Evolutionary conservation across 169 alveolate species (phyloP).

Genomic region (Pseudocohnilembus persalinus): DNA sequence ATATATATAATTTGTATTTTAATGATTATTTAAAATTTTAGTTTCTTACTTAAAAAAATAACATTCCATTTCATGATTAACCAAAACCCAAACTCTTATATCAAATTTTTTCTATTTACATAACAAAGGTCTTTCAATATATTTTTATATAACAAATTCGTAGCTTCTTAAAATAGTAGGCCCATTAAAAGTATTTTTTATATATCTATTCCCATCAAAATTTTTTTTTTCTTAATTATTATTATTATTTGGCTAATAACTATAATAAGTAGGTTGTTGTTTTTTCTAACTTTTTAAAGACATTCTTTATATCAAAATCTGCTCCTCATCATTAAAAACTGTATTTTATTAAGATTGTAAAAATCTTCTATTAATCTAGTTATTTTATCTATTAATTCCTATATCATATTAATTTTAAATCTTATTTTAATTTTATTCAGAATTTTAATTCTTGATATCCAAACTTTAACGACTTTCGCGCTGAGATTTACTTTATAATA

Average conservation of each 20-base stretch:
- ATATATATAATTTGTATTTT: too few relatives aligned
- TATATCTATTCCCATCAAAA: not conserved
- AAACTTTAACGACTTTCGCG: too few relatives aligned
- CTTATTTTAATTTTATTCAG: not conserved
- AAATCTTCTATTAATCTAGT: too few relatives aligned
- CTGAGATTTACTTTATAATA: too few relatives aligned
- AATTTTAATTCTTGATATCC: not conserved
- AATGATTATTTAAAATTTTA: too few relatives aligned
- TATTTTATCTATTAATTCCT: too few relatives aligned
- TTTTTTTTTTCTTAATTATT: too few relatives aligned
- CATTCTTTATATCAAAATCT: not conserved
- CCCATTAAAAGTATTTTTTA: not conserved
- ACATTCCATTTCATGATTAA: constrained; percentile 31
- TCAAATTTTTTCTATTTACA: constrained; percentile 62
- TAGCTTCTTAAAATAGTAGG: not conserved
- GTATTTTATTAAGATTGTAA: too few relatives aligned
- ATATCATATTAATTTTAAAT: not conserved
- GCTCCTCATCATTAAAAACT: not conserved
- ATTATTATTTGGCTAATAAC: too few relatives aligned
- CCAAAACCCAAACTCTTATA: constrained; percentile 67
- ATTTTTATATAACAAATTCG: constrained; percentile 64
- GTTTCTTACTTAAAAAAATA: constrained; percentile 22
- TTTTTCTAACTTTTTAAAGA: not conserved
- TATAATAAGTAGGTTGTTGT: not conserved
- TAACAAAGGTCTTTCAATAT: constrained; percentile 72